These are phyloP conservation scores for Alternaria sp. DNA, from an alignment of 2,329 filamentous ascomycete genomes.

Conservation along the genomic window DNA sequence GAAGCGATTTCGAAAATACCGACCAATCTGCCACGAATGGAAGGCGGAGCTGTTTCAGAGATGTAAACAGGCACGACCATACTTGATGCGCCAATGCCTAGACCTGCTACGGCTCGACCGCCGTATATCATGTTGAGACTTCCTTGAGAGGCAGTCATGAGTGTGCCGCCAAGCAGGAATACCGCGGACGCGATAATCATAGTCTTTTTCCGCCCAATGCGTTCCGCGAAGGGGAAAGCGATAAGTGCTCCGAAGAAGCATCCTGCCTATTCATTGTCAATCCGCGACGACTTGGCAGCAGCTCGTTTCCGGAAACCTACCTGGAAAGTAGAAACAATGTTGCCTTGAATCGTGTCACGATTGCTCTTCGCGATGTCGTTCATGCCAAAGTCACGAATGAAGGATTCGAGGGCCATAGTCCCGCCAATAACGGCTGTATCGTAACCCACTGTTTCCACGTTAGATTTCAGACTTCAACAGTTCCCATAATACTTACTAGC, in stretches of 20 bases:
- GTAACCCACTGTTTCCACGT: slow-evolving; percentile 35
- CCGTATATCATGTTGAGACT: slow-evolving; percentile 47
- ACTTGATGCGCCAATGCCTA: slow-evolving; percentile 48
- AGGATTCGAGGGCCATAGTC: slow-evolving; percentile 50
- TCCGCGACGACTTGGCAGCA: background rate
- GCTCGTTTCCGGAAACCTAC: slow-evolving; percentile 7
- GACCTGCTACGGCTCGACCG: slow-evolving; percentile 47
- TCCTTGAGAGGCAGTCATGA: slow-evolving; percentile 49
- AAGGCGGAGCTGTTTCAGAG: slow-evolving; percentile 60
- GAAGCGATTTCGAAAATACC: slow-evolving; percentile 72
- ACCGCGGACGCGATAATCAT: slow-evolving; percentile 55
- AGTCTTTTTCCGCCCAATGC: slow-evolving; percentile 57
- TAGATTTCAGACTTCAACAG: background rate
- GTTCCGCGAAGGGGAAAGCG: slow-evolving; percentile 57
- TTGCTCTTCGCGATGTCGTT: slow-evolving; percentile 34
- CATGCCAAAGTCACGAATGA: slow-evolving; percentile 47
- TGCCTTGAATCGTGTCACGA: slow-evolving; percentile 49
- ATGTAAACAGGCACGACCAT: slow-evolving; percentile 50
- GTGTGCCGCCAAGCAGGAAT: slow-evolving; percentile 52
- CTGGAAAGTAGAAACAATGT: slow-evolving; percentile 50
- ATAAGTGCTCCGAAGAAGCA: slow-evolving; percentile 51
- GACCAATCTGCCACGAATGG: slow-evolving; percentile 68
- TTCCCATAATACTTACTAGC: slow-evolving; percentile 30
- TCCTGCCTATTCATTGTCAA: slow-evolving; percentile 27
- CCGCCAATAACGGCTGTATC: slow-evolving; percentile 50